A percentile compares a stretch with the other conserved stretches of the same genome.
These are phyloP conservation scores for Jatropha podagrica DNA, from an alignment of 441 rosid genomes.

Conservation along the genomic window DNA sequence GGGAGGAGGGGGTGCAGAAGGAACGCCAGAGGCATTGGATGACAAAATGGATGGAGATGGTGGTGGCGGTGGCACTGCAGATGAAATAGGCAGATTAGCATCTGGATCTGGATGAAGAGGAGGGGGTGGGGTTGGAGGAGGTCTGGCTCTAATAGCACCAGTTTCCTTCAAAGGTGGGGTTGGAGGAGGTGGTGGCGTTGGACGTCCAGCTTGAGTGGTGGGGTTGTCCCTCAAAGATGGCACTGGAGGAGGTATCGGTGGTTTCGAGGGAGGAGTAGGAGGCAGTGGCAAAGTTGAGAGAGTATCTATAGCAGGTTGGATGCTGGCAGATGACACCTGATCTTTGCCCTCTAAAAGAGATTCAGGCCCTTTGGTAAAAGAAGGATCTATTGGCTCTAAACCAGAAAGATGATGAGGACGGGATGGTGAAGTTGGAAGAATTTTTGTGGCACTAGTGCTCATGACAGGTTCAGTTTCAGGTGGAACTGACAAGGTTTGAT, in stretches of 20 bases:
- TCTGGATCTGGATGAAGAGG: conserved; percentile 34
- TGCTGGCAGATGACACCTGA: conserved; percentile 32
- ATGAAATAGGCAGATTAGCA: conserved; percentile 19
- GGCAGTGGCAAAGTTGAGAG: conserved; percentile 12
- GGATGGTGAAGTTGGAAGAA: conserved; percentile 32
- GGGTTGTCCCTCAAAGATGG: conserved; percentile 7
- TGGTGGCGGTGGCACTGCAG: conserved; percentile 44
- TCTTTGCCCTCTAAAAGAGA: conserved; percentile 28
- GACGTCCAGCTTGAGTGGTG: conserved; percentile 4
- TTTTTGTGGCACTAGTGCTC: conserved; percentile 26
- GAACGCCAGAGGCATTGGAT: conserved; percentile 38
- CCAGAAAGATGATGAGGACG: conserved; percentile 28
- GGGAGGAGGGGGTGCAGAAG: conserved; percentile 54
- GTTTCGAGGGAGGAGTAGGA: conserved; percentile 17
- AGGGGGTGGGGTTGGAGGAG: conserved; percentile 37
- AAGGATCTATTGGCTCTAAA: conserved; percentile 33
- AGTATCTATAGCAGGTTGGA: conserved; percentile 16
- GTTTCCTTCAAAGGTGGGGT: conserved; percentile 28
- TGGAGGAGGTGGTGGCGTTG: conserved; percentile 27
- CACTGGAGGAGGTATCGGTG: conserved; percentile 12
- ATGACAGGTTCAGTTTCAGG: conserved; percentile 22
- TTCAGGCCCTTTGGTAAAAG: conserved; percentile 29
- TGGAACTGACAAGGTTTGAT: conserved; percentile 19
- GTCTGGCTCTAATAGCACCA: conserved; percentile 6
- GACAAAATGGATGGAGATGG: conserved; percentile 41